These are phyloP conservation scores for Leccinum sublutescens DNA, from an alignment of 768 basidiomycete genomes.

Conservation along the genomic window DNA sequence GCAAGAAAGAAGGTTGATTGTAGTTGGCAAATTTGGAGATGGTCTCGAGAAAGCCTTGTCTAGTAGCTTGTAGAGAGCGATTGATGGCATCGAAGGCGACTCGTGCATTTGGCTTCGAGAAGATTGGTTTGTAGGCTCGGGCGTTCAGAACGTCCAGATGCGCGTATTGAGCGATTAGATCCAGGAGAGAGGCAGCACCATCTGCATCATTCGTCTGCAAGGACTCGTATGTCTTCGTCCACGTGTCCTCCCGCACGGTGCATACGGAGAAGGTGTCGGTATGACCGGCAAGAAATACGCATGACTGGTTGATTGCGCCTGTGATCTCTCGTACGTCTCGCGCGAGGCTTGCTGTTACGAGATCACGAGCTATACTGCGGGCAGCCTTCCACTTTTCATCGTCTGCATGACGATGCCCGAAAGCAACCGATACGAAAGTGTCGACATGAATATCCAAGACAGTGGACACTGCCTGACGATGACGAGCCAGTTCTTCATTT, in stretches of 20 bases:
- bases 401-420: conserved; percentile 38
- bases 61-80: conserved; percentile 51
- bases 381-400: conserved; percentile 42
- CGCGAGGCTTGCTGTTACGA: conserved; percentile 37
- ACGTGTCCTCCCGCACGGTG: conserved; percentile 56
- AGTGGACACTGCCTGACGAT: conserved; percentile 32
- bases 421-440: conserved; percentile 46
- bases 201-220: conserved; percentile 57
- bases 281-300: conserved; percentile 31
- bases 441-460: conserved; percentile 53
- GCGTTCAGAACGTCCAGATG: conserved; percentile 64
- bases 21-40: conserved; percentile 67
- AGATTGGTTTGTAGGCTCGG: conserved; percentile 44
- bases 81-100: conserved; percentile 58
- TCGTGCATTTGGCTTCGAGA: conserved; percentile 33
- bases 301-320: conserved; percentile 34
- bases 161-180: conserved; percentile 54
- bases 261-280: conserved; percentile 34
- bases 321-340: conserved; percentile 36
- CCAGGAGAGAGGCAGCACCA: conserved; percentile 57
- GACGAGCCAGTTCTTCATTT: conserved; percentile 24
- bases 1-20: conserved; percentile 48
- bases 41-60: conserved; percentile 59
- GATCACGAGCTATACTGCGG: conserved; percentile 39
- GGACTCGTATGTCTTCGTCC: conserved; percentile 63